These are phyloP conservation scores for Russula ochroleuca DNA, from an alignment of 768 basidiomycete genomes.

Conservation along the genomic window DNA sequence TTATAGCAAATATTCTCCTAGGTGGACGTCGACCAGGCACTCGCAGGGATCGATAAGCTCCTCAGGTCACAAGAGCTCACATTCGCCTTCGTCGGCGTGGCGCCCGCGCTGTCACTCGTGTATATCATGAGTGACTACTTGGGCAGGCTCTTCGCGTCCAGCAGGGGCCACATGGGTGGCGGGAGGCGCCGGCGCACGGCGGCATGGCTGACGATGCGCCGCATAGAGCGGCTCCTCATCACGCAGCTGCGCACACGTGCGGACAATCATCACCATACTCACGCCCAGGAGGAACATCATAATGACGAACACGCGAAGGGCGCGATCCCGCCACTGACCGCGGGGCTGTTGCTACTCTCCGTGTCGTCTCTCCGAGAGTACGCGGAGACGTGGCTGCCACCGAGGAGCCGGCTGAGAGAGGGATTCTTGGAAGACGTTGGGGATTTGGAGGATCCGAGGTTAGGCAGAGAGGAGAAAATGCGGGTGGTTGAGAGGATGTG, in stretches of 20 bases:
- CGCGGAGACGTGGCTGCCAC: slow-evolving; percentile 54
- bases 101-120: slow-evolving; percentile 78
- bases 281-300: slow-evolving; percentile 7
- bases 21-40: slow-evolving; percentile 90
- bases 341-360: slow-evolving; percentile 70
- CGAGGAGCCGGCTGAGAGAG: slow-evolving; percentile 57
- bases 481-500: slow-evolving; percentile 82
- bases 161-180: slow-evolving; percentile 56
- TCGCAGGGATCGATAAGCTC: slow-evolving; percentile 88
- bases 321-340: slow-evolving; percentile 51
- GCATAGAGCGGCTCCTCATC: slow-evolving; percentile 65
- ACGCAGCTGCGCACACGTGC: slow-evolving; percentile 41
- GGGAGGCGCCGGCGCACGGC: slow-evolving; percentile 46
- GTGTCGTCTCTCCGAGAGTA: slow-evolving; percentile 62
- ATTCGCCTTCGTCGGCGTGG: slow-evolving; percentile 95
- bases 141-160: slow-evolving; percentile 46
- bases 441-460: slow-evolving; percentile 70
- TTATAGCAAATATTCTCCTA: slow-evolving; percentile 31
- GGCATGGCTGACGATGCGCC: slow-evolving; percentile 74
- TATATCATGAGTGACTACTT: slow-evolving; percentile 61
- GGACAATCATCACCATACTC: slow-evolving; percentile 18
- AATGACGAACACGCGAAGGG: slow-evolving; percentile 28
- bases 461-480: slow-evolving; percentile 69
- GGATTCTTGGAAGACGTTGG: slow-evolving; percentile 83
- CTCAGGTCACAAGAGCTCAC: slow-evolving; percentile 93